Percentiles rank a stretch among this genome's conserved stretches.
Conservation (phyloP, 202 grass and related monocot genomes). For the Panicum hallii region DNA sequence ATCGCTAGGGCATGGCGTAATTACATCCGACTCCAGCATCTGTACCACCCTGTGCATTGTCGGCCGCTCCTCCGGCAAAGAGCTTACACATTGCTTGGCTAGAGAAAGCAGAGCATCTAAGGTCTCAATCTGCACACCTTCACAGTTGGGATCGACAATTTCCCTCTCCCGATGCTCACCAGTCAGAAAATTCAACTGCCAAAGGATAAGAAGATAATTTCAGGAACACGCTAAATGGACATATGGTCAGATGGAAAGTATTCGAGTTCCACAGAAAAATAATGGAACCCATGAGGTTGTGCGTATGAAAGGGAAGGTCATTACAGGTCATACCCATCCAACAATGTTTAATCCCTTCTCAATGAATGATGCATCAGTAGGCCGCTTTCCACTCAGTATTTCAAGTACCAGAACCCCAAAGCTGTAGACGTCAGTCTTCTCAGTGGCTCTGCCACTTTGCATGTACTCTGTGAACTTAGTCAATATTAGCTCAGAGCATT, state of each 20-base stretch:
- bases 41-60: constrained; percentile 99
- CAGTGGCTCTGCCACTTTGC: constrained; percentile 95
- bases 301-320: neutral
- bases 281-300: neutral
- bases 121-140: constrained; percentile 84
- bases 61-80: constrained; percentile 79
- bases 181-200: constrained; percentile 85
- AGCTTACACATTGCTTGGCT: constrained; percentile 91
- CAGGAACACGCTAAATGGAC: constrained; percentile 20
- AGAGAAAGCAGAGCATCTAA: constrained; percentile 92
- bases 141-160: constrained; percentile 82
- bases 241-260: neutral
- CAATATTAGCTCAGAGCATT: constrained; percentile 45
- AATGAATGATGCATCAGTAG: constrained; percentile 95
- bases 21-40: constrained; percentile 95
- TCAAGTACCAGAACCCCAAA: constrained; percentile 98
- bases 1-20: constrained; percentile 94
- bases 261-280: neutral
- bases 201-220: constrained; percentile 29
- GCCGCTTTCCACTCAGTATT: constrained; percentile 89
- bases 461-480: constrained; percentile 85
- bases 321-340: constrained; percentile 80
- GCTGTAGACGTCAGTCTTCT: constrained; percentile 98
- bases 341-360: constrained; percentile 99
- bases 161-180: constrained; percentile 82